Conservation (phyloP, 345 rosid genomes). For the Arabis alpina region DNA sequence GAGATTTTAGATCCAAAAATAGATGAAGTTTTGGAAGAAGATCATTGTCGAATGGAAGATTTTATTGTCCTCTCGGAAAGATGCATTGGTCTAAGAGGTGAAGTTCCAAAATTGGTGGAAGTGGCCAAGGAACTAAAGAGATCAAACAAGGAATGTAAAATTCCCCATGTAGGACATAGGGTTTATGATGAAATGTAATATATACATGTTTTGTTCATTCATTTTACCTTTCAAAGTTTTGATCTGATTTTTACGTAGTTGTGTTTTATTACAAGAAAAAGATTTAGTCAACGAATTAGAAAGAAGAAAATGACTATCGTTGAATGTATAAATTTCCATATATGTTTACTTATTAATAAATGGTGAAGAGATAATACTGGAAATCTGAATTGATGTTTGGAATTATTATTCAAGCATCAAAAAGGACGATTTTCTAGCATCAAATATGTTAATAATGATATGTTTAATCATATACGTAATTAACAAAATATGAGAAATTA, state of each 20-base stretch:
- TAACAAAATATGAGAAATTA: too few species aligned
- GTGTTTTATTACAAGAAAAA: too few species aligned
- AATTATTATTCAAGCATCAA: background rate
- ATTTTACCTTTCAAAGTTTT: too few species aligned
- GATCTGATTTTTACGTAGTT: too few species aligned
- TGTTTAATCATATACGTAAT: too few species aligned
- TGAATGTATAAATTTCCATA: background rate
- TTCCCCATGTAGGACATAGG: too few species aligned
- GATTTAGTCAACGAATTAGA: too few species aligned
- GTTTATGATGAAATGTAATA: too few species aligned
- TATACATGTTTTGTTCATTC: too few species aligned
- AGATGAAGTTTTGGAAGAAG: slow-evolving; percentile 1
- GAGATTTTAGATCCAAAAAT: slow-evolving; percentile 16
- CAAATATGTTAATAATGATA: too few species aligned
- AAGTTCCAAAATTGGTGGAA: slow-evolving; percentile 7
- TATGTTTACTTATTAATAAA: background rate
- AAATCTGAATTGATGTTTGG: background rate
- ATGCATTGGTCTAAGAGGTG: slow-evolving; percentile 27
- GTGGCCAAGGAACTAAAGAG: slow-evolving; percentile 11
- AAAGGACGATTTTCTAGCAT: background rate
- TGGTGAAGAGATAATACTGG: slow-evolving; percentile 3
- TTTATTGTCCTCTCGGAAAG: slow-evolving; percentile 8
- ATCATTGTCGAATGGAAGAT: background rate
- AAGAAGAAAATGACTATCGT: background rate
- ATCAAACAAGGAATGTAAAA: too few species aligned